Percentiles rank a stretch among this genome's conserved stretches.
Conservation (phyloP, 306 rosid genomes). For the Rosa chinensis region DNA sequence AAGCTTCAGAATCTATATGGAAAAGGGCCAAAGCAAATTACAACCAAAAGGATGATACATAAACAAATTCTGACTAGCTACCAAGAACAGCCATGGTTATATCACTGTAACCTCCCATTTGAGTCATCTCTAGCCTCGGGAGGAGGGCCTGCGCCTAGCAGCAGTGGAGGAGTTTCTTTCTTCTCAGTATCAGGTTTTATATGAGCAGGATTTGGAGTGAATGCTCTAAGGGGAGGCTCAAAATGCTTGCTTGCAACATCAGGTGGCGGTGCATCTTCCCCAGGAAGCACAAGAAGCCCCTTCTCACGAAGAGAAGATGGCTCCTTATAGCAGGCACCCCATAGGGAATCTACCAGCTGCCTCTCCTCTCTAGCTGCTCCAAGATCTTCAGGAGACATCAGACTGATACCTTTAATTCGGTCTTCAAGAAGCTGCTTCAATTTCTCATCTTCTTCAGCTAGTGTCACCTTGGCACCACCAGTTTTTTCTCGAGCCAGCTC, state of each 20-base stretch:
- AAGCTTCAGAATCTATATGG: not conserved
- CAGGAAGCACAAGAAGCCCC: conserved; percentile 81
- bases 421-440: conserved; percentile 77
- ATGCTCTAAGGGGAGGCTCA: conserved; percentile 78
- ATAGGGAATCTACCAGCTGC: conserved; percentile 74
- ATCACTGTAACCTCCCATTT: conserved; percentile 1
- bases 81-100: not conserved
- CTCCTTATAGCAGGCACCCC: conserved; percentile 65
- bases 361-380: conserved; percentile 77
- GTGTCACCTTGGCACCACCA: conserved; percentile 23
- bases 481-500: conserved; percentile 49
- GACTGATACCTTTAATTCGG: conserved; percentile 54
- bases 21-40: not conserved
- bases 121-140: conserved; percentile 26
- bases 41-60: not conserved
- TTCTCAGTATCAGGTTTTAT: conserved; percentile 38
- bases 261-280: conserved; percentile 76
- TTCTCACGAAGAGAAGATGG: conserved; percentile 69
- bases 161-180: conserved; percentile 58
- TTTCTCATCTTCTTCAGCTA: conserved; percentile 56
- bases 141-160: conserved; percentile 62
- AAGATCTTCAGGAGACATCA: conserved; percentile 77
- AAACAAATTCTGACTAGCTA: not conserved
- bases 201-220: conserved; percentile 42
- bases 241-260: conserved; percentile 80